A percentile compares a stretch with the other conserved stretches of the same genome.
Conservation (phyloP, 495 filamentous ascomycete species). For the Terfezia boudieri region DNA sequence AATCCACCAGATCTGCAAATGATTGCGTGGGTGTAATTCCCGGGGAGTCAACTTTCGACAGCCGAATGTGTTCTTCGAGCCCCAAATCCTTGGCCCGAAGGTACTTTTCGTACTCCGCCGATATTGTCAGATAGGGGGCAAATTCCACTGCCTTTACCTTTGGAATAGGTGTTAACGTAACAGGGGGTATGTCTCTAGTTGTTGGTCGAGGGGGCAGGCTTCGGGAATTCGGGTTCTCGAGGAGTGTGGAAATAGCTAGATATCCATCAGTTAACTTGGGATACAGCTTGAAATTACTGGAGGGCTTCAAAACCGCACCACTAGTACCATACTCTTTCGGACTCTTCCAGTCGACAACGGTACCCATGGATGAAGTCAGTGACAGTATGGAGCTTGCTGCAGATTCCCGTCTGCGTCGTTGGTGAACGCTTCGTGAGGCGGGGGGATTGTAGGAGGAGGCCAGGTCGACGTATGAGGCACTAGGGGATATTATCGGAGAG, state of each 20-base stretch:
- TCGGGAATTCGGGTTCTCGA: conserved; percentile 75
- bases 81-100: conserved; percentile 19
- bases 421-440: not conserved
- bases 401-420: conserved; percentile 41
- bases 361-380: conserved; percentile 15
- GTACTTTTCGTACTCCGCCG: conserved; percentile 18
- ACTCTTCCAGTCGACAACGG: conserved; percentile 11
- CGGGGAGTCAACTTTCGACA: conserved; percentile 4
- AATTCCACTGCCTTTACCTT: conserved; percentile 63
- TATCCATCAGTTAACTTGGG: conserved; percentile 29
- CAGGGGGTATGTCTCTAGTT: conserved; percentile 83
- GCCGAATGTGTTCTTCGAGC: conserved; percentile 16
- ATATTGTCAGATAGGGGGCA: conserved; percentile 46
- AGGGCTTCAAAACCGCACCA: conserved; percentile 76
- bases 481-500: not conserved
- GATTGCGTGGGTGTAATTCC: conserved; percentile 12
- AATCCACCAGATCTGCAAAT: conserved; percentile 4
- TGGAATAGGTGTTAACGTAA: conserved; percentile 73
- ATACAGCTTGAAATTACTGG: conserved; percentile 53
- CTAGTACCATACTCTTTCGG: not conserved
- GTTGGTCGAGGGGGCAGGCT: conserved; percentile 65
- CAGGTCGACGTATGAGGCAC: not conserved
- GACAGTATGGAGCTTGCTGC: conserved; percentile 73
- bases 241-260: conserved; percentile 71
- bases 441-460: not conserved